phyloP scores from a whole-genome alignment of 1,284 basidiomycete genomes.

The Trichosporon sp. region DNA sequence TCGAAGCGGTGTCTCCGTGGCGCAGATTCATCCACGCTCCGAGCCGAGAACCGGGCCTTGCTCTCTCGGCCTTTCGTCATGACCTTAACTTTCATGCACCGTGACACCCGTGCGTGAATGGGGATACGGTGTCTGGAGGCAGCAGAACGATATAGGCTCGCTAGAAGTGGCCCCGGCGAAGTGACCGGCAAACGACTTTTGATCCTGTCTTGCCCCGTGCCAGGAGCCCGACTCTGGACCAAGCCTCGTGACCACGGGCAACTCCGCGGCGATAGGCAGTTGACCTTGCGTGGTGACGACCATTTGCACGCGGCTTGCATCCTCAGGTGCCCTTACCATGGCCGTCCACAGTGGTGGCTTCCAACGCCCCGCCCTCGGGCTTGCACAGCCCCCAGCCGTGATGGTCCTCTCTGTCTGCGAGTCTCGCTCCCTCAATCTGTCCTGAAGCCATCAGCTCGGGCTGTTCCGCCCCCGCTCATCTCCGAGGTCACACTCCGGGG shows the following conservation, averaged over 20 bases:
- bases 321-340: too few species aligned
- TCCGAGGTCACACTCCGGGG: too few species aligned
- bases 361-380: too few species aligned
- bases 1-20: background rate
- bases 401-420: too few species aligned
- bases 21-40: background rate
- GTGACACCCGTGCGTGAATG: background rate
- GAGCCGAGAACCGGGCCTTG: background rate
- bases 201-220: background rate
- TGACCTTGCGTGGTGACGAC: too few species aligned
- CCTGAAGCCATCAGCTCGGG: too few species aligned
- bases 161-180: background rate
- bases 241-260: background rate
- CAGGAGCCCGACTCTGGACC: background rate
- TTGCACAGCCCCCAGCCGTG: too few species aligned
- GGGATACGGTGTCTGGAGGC: too few species aligned
- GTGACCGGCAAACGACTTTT: background rate
- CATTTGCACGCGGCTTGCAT: too few species aligned
- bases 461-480: too few species aligned
- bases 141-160: background rate
- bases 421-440: too few species aligned
- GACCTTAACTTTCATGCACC: background rate
- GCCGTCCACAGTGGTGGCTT: too few species aligned
- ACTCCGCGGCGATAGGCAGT: background rate
- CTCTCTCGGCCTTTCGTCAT: background rate